Percentiles rank a stretch among this genome's conserved stretches.
Evolutionary conservation across 176 grass and related monocot species (phyloP).

Genomic region (Aegilops bicornis): DNA sequence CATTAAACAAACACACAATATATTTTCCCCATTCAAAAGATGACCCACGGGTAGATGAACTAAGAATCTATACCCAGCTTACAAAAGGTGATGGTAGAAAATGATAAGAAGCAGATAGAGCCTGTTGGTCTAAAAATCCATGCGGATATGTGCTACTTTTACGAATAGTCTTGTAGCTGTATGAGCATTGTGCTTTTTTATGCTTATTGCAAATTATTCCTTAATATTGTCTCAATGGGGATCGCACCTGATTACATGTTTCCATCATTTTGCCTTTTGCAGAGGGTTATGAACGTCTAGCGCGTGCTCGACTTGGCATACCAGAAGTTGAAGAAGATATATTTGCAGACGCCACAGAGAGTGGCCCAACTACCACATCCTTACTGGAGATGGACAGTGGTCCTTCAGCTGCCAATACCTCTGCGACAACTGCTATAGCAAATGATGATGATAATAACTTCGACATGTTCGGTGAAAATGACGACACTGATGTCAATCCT

Average conservation of each 20-base stretch:
- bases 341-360: slow-evolving; percentile 45
- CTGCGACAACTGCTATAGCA: slow-evolving; percentile 26
- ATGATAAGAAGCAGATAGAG: background rate
- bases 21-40: background rate
- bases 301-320: slow-evolving; percentile 51
- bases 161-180: background rate
- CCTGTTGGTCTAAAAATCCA: background rate
- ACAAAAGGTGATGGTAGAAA: background rate
- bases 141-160: background rate
- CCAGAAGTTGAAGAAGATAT: slow-evolving; percentile 50
- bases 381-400: slow-evolving; percentile 53
- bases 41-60: background rate
- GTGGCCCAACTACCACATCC: slow-evolving; percentile 40
- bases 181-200: background rate
- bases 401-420: slow-evolving; percentile 49
- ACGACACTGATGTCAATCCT: slow-evolving; percentile 60
- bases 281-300: slow-evolving; percentile 90
- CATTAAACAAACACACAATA: background rate
- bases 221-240: background rate
- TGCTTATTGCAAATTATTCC: slow-evolving; percentile 1
- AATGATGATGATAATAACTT: slow-evolving; percentile 59
- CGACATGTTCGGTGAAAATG: slow-evolving; percentile 85
- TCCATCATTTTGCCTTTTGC: slow-evolving; percentile 19
- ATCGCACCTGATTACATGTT: slow-evolving; percentile 1
- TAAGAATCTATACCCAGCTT: background rate